Evolutionary conservation across 1,284 basidiomycete genomes (phyloP), one percentile per base, ranked within the genome.

Genomic region (Rhizoctonia solani): DNA sequence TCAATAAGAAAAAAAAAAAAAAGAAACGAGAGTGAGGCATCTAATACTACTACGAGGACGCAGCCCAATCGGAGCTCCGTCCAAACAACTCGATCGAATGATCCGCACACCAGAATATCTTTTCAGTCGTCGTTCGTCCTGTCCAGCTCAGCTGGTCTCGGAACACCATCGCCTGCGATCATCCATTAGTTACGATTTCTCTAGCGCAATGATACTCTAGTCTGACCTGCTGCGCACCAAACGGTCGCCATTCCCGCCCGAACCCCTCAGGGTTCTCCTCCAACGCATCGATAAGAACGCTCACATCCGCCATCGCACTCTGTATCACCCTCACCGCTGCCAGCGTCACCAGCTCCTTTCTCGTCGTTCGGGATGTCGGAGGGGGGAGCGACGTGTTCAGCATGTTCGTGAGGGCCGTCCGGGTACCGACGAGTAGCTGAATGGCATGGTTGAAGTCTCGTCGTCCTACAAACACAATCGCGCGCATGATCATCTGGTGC

Each of bases 121-220:
- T 83, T 76, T 97, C 94, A 25, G 90, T 94, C 16, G 90, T 86
- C 71, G 90, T 93, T 63, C 92, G 82, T 23, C 87, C 86, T 69
- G 87, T 95, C 94, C 94, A 97, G 74, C 88, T 89, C 77, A 93
- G 93, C 77, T 98, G 95, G 73, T 94, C 89, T 34, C 94, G 83
- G 16, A 97, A 80, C 68, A 97, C 92, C 85, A 95, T 93, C 21
- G 93, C 93, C 89, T 95, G 50, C 65, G 34, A 54, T 25, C 29
- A 61, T 30, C 46, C 44, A n/a, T n/a, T 8, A 39, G 16, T 39
- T 39, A 39, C 9, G 16, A 39, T 39, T 8, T 8, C 8, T 39
- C 8, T 39, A n/a, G n/a, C 16, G 37, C 8, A 39, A 39, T 8
- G 37, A 39, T 8, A 16, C 8, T 39, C 9, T 39, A 16, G 8